These are phyloP conservation scores for Vigna unguiculata DNA, from an alignment of 306 rosid species.

Conservation along the genomic window DNA sequence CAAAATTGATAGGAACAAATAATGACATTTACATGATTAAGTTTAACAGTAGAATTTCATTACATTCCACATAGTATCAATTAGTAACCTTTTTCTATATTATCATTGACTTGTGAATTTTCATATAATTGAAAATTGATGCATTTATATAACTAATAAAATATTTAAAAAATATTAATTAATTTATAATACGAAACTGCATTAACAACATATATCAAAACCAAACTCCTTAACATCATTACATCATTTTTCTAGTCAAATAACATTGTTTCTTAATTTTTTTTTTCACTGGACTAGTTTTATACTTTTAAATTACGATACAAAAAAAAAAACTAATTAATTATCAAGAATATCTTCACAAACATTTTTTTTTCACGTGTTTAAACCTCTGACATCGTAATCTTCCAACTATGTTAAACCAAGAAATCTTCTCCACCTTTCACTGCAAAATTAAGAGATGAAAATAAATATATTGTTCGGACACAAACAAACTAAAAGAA, in stretches of 20 bases:
- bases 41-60: background rate
- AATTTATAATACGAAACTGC: background rate
- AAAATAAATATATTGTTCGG: background rate
- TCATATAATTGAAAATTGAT: background rate
- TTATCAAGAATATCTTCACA: background rate
- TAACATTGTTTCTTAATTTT: background rate
- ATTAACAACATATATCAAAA: background rate
- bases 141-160: background rate
- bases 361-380: constrained; percentile 2
- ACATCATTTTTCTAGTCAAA: too few relatives aligned
- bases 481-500: background rate
- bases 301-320: background rate
- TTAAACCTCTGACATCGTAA: background rate
- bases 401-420: background rate
- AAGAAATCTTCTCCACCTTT: background rate
- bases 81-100: background rate
- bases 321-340: background rate
- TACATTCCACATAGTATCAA: background rate
- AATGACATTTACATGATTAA: background rate
- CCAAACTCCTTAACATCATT: background rate
- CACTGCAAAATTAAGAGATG: background rate
- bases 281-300: background rate
- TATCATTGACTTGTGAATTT: background rate
- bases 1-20: background rate
- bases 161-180: background rate